Evolutionary conservation across 345 rosid genomes (phyloP), one percentile per base, ranked within the genome.

Genomic region (Moringa oleifera): DNA sequence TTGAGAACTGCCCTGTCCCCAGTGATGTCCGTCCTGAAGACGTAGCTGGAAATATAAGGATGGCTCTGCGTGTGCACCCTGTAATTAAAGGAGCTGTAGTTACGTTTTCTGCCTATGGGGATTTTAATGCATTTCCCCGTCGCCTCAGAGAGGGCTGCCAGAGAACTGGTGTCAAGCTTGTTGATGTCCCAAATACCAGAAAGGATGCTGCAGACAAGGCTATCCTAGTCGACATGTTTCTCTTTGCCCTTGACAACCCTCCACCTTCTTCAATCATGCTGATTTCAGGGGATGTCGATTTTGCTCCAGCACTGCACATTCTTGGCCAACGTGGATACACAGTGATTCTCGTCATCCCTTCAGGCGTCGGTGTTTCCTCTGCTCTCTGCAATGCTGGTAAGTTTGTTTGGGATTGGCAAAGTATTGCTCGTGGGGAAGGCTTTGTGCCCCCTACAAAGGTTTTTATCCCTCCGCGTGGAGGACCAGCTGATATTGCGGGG

Each of bases 181-280:
- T 91, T 4, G 99, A 94, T 75, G 99, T 94, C 64, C 99, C 97
- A 3, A 94, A 94, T 45, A 95, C 96, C 36, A 85, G 97, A 65
- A 94, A 94, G 78, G 99, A 91, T 65, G 99, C 97, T 33, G 87
- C 99, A 51, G 99, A 94, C 73, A 91, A 88, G 73, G 99, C 99
- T 37, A 94, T 94, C 66, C 67, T 94, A 71, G 81, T 94, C 17
- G 99, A 94, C 74, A 88, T 94, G 99, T 94, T 94, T 69, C 81
- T 94, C 58, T 94, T 94, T 72, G 95, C 87, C 3, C 95, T 94
- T 6, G 99, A 94, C 73, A 78, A 94, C 59, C 91, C 80, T 5
- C 90, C 96, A 0, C 96, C 99, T 58, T 78, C 97, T 17, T 86
- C 95, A 16, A 86, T 94, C 62, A 70, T 94, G 82, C 81, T 94